Percentiles rank a stretch among this genome's conserved stretches.
phyloP scores from a whole-genome alignment of 2,329 filamentous ascomycete species.

The Hysterium pulicare region DNA sequence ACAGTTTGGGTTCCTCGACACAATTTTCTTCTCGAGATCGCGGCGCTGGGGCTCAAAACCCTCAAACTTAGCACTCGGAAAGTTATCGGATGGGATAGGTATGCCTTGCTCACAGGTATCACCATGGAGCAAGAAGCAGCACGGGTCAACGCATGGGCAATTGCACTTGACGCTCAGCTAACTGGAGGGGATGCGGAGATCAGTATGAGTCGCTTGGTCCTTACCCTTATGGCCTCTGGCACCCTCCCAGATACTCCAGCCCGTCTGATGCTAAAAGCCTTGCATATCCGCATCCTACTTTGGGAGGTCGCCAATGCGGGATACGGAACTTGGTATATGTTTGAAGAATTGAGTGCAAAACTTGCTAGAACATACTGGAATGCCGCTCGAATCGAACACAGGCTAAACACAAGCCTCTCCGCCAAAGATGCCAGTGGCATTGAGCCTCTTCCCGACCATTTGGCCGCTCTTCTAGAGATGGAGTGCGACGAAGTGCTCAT shows the following conservation, averaged over 20 bases:
- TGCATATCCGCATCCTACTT: constrained; percentile 85
- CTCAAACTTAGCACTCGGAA: constrained; percentile 78
- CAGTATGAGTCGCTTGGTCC: constrained; percentile 77
- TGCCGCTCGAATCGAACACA: constrained; percentile 65
- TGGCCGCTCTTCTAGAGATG: constrained; percentile 70
- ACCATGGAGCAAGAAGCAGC: constrained; percentile 83
- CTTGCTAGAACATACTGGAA: constrained; percentile 78
- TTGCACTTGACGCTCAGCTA: constrained; percentile 88
- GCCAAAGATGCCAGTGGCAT: constrained; percentile 47
- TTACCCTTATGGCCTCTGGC: constrained; percentile 83
- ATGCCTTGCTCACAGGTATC: constrained; percentile 73
- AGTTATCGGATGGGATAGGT: constrained; percentile 70
- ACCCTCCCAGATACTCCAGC: constrained; percentile 80
- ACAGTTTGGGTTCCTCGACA: constrained; percentile 88
- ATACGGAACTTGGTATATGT: constrained; percentile 60
- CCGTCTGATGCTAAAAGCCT: constrained; percentile 83
- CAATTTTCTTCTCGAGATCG: constrained; percentile 79
- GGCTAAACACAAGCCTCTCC: constrained; percentile 37
- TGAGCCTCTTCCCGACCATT: constrained; percentile 71
- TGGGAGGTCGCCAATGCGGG: constrained; percentile 71
- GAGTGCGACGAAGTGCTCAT: constrained; percentile 81
- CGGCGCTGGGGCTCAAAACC: constrained; percentile 75
- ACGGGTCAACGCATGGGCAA: constrained; percentile 86
- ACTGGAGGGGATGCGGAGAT: constrained; percentile 87
- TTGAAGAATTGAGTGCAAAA: constrained; percentile 68